Evolutionary conservation across 2,329 filamentous ascomycete genomes (phyloP).

Genomic region (Ophiocordyceps unilateralis): DNA sequence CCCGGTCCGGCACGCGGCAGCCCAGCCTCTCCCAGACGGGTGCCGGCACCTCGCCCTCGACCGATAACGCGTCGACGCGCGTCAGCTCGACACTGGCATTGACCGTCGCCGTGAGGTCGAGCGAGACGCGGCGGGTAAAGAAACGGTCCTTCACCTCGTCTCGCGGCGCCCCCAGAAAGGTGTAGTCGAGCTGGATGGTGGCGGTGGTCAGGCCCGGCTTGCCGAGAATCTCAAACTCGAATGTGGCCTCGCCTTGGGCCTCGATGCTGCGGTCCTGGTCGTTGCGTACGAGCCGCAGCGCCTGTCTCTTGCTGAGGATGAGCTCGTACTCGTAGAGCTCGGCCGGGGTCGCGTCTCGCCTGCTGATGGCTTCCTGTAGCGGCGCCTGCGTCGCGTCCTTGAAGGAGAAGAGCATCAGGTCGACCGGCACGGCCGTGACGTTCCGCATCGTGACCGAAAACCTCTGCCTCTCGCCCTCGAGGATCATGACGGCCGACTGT

Average conservation of each 20-base stretch:
- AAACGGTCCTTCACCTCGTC: slow-evolving; percentile 56
- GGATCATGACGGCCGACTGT: slow-evolving; percentile 76
- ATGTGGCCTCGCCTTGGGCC: slow-evolving; percentile 49
- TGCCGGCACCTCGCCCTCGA: slow-evolving; percentile 48
- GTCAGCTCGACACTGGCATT: slow-evolving; percentile 78
- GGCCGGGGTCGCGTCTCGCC: slow-evolving; percentile 58
- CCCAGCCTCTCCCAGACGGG: slow-evolving; percentile 36
- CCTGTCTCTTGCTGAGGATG: slow-evolving; percentile 57
- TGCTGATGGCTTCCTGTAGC: slow-evolving; percentile 56
- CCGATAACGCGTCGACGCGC: slow-evolving; percentile 61
- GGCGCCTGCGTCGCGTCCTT: slow-evolving; percentile 72
- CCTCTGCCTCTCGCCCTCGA: slow-evolving; percentile 69
- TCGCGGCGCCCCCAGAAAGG: slow-evolving; percentile 54
- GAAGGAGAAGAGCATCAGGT: slow-evolving; percentile 77
- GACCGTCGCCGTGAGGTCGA: slow-evolving; percentile 75
- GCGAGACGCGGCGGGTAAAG: slow-evolving; percentile 65
- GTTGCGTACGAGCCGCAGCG: slow-evolving; percentile 36
- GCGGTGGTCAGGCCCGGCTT: slow-evolving; percentile 71
- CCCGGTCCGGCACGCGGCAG: slow-evolving; percentile 17
- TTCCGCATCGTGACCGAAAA: slow-evolving; percentile 76
- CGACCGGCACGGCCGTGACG: slow-evolving; percentile 55
- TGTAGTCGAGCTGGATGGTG: slow-evolving; percentile 72
- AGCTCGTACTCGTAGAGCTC: slow-evolving; percentile 79
- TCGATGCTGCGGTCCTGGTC: slow-evolving; percentile 41
- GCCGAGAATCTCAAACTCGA: slow-evolving; percentile 72